Percentiles rank a stretch among this genome's conserved stretches.
These are phyloP conservation scores for Aquilaria malaccensis DNA, from an alignment of 345 rosid genomes.

Conservation along the genomic window DNA sequence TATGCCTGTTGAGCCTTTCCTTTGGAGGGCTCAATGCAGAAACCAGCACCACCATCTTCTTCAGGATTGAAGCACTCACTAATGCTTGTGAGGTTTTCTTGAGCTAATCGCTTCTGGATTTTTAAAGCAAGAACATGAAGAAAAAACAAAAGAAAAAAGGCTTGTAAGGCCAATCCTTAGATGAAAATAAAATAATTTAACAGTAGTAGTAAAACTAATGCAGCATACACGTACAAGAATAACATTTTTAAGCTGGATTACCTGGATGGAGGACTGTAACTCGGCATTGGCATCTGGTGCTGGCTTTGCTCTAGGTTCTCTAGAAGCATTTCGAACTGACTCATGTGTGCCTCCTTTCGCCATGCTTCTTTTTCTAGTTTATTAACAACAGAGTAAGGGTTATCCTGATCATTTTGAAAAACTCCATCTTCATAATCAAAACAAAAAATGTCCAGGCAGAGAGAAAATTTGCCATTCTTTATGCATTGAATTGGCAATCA, in stretches of 20 bases:
- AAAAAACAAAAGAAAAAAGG: not conserved
- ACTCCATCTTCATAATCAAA: too few species aligned
- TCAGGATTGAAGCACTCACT: constrained; percentile 35
- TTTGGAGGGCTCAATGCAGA: constrained; percentile 34
- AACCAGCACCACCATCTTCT: constrained; percentile 42
- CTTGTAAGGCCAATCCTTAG: too few species aligned
- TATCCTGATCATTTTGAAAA: not conserved
- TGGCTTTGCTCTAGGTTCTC: constrained; percentile 38
- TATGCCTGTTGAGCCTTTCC: constrained; percentile 21
- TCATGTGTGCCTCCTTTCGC: constrained; percentile 34
- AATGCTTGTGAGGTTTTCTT: constrained; percentile 25
- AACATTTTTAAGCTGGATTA: constrained; percentile 10
- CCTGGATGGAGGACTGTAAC: constrained; percentile 38
- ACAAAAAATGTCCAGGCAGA: not conserved
- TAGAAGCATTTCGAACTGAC: constrained; percentile 21
- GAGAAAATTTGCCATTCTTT: not conserved
- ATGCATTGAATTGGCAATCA: not conserved
- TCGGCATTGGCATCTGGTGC: constrained; percentile 46
- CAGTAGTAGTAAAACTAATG: not conserved
- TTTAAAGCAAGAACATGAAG: not conserved
- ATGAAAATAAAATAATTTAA: constrained; percentile 5
- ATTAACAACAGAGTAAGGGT: constrained; percentile 16
- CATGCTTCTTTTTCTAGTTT: constrained; percentile 23
- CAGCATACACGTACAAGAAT: not conserved
- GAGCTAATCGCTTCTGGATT: constrained; percentile 44